Evolutionary conservation across 148 eudicot species (phyloP).

Genomic region (Rhododendron ferrugineum): DNA sequence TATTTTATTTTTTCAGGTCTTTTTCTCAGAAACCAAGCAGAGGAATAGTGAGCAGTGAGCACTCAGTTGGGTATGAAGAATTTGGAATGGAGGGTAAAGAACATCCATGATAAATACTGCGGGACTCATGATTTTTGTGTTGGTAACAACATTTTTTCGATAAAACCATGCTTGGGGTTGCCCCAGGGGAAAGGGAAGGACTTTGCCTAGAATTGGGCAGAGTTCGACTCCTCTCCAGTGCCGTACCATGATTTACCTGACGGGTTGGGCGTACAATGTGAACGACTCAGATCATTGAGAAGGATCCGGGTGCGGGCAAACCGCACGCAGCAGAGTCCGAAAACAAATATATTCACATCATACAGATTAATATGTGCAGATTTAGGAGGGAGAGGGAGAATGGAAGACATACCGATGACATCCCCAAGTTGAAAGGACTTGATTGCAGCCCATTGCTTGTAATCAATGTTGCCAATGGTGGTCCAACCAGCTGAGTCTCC

Average conservation of each 20-base stretch:
- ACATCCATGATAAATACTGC: too few relatives aligned
- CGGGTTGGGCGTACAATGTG: neutral
- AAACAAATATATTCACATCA: neutral
- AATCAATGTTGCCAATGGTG: slow-evolving; percentile 69
- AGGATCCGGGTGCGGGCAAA: neutral
- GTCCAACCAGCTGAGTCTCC: slow-evolving; percentile 94
- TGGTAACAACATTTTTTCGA: too few relatives aligned
- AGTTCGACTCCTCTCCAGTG: too few relatives aligned
- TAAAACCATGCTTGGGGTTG: too few relatives aligned
- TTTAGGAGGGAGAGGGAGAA: neutral
- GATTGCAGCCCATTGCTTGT: slow-evolving; percentile 74
- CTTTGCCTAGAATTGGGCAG: too few relatives aligned
- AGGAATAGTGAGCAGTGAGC: neutral
- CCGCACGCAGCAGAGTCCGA: too few relatives aligned
- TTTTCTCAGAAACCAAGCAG: neutral
- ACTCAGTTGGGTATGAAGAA: neutral
- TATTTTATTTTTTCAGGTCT: neutral
- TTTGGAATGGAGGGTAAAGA: neutral
- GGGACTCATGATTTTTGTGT: too few relatives aligned
- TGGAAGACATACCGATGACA: slow-evolving; percentile 42
- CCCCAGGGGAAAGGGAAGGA: too few relatives aligned
- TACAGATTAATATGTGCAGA: neutral
- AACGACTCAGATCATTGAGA: neutral
- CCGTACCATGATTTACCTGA: too few relatives aligned
- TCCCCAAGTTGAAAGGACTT: slow-evolving; percentile 70